Conservation (phyloP, 305 asterid genomes). For the Fraxinus dipetala region DNA sequence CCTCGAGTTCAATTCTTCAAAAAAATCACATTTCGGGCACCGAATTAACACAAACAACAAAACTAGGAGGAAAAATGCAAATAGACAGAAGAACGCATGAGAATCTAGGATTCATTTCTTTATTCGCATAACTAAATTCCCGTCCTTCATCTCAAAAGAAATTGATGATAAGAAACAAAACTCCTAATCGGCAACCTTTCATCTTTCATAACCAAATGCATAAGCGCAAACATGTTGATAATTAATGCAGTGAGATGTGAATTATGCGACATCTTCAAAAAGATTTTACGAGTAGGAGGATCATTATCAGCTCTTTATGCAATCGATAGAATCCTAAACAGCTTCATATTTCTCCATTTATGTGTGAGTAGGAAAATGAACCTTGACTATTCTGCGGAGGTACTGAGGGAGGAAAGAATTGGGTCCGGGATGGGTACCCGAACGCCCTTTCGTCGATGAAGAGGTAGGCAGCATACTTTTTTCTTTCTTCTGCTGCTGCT, state of each 20-base stretch:
- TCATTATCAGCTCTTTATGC: constrained; percentile 46
- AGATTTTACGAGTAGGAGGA: constrained; percentile 18
- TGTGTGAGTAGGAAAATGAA: constrained; percentile 17
- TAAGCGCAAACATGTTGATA: not conserved
- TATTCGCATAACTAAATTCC: not conserved
- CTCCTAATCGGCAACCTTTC: constrained; percentile 11
- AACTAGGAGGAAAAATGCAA: constrained; percentile 10
- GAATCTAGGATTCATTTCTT: not conserved
- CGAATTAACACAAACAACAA: constrained; percentile 9
- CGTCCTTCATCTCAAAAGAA: not conserved
- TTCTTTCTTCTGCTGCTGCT: constrained; percentile 1
- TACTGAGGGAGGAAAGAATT: constrained; percentile 74
- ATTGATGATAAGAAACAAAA: not conserved
- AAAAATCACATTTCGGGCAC: not conserved
- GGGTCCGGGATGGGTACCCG: constrained; percentile 65
- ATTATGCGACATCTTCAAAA: constrained; percentile 5
- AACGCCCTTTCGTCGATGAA: constrained; percentile 51
- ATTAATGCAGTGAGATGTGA: constrained; percentile 15
- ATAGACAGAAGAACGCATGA: constrained; percentile 11
- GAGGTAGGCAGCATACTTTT: constrained; percentile 72
- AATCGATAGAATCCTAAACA: not conserved
- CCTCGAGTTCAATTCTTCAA: constrained; percentile 15
- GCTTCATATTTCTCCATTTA: not conserved
- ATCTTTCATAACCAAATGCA: constrained; percentile 4
- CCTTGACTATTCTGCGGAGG: constrained; percentile 92